Conservation (phyloP, 2,329 filamentous ascomycete species). For the Plectosphaerella plurivora region DNA sequence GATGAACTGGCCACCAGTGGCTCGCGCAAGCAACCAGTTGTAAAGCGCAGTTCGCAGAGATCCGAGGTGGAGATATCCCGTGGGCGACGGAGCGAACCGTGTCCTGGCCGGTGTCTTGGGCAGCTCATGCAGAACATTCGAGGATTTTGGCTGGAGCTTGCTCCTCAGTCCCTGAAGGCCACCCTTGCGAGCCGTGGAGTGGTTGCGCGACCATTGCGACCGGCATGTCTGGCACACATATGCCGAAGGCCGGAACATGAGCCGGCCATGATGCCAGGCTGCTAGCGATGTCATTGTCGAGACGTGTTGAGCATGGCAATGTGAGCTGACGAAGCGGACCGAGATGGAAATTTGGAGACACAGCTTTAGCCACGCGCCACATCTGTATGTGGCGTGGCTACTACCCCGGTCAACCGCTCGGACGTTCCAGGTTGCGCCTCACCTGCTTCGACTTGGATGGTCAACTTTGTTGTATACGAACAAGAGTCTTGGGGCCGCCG, state of each 20-base stretch:
- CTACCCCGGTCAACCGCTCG: no score
- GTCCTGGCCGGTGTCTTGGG: conserved; percentile 50
- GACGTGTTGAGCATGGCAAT: neutral
- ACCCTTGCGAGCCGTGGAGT: conserved; percentile 7
- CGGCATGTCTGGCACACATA: conserved; percentile 2
- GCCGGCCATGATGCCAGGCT: conserved; percentile 4
- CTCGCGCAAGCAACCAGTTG: conserved; percentile 86
- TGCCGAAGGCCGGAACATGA: neutral
- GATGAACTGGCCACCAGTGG: conserved; percentile 85
- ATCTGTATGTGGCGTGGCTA: neutral
- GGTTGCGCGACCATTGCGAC: conserved; percentile 5
- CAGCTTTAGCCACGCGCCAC: conserved; percentile 8
- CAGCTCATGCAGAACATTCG: conserved; percentile 22
- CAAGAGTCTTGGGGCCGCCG: no score
- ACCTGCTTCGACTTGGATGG: no score
- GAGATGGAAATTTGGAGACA: conserved; percentile 9
- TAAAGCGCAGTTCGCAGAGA: conserved; percentile 91
- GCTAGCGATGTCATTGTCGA: conserved; percentile 7
- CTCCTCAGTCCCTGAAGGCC: conserved; percentile 12
- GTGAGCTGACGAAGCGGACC: neutral
- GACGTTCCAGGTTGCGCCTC: no score
- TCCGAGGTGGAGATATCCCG: conserved; percentile 87
- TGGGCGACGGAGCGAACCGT: conserved; percentile 93
- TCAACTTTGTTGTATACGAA: no score
- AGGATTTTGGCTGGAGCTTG: conserved; percentile 9